Base-by-base conservation (phyloP, 306 rosid genomes). In the Luffa aegyptiaca region DNA sequence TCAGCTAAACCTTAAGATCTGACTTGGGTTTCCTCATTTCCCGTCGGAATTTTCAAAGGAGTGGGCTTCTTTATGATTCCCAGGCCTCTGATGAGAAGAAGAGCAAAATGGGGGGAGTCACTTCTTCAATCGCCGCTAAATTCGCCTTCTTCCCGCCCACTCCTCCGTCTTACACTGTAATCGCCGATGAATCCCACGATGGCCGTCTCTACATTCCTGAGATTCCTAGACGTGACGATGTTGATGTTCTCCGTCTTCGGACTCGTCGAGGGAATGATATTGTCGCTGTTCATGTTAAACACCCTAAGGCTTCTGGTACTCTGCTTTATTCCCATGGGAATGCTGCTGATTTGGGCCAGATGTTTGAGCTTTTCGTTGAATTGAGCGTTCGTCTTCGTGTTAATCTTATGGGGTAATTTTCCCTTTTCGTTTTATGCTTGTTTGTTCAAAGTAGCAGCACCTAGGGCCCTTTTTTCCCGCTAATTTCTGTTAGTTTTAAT, bases 311-410 rank as follows among this genome's bases (percentile, higher is more conserved):
- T 5, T 84, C 92, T 0, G 85, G 80, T 10, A 94, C 97, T 63
- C 80, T 94, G 93, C 98, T 94, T 61, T 94, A 94, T 46, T 94
- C 98, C 1, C 98, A 92, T 55, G 98, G 98, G 17, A 93, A 92
- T 83, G 98, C 98, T 10, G 98, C 96, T 57, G 98, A 92, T 90
- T 88, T 93, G 88, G 98, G 96, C 57, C 97, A 93, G 87, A 94
- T 94, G 98, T 90, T 84, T 42, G 98, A 90, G 89, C 96, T 92
- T 59, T 94, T 94, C 41, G 90, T 89, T 17, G 94, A 94, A 88
- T 87, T 94, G 87, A 89, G 98, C 78, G 82, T 77, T 71, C 87
- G 98, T 48, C 98, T 94, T 82, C 92, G 97, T 51, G 83, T 92
- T 10, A 92, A 92, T 85, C 87, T 94, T 79, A 90, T 94, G 94